These are phyloP conservation scores for Gossypioides kirkii DNA, from an alignment of 345 rosid species.

Conservation along the genomic window DNA sequence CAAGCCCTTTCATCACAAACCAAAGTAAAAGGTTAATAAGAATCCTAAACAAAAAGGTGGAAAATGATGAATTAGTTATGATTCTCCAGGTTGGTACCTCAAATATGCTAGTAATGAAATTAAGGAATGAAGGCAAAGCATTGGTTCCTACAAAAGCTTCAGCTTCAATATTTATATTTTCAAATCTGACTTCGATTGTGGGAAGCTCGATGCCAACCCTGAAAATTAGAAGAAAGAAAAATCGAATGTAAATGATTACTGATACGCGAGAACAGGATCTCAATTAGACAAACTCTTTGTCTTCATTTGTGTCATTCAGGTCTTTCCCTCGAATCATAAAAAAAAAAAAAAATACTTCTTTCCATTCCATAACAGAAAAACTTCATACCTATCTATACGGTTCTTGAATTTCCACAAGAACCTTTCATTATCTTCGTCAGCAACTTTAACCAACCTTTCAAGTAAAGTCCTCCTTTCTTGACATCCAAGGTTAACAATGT, in stretches of 20 bases:
- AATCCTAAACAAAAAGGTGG: background rate
- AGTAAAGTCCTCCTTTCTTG: constrained; percentile 29
- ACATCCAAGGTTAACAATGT: constrained; percentile 28
- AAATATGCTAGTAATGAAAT: constrained; percentile 23
- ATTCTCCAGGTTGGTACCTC: constrained; percentile 32
- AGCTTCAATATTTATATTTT: constrained; percentile 43
- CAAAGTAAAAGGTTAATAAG: background rate
- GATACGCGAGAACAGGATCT: background rate
- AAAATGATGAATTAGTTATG: no score
- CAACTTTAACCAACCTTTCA: constrained; percentile 29
- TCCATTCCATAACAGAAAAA: background rate
- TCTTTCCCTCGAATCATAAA: background rate
- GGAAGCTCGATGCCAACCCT: constrained; percentile 52
- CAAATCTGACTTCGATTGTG: constrained; percentile 47
- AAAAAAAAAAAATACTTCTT: background rate
- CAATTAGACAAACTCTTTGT: no score
- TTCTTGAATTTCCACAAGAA: constrained; percentile 31
- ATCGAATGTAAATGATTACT: background rate
- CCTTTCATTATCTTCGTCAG: constrained; percentile 42
- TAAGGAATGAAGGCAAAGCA: constrained; percentile 36
- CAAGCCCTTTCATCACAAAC: background rate
- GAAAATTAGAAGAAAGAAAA: background rate
- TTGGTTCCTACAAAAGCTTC: constrained; percentile 41
- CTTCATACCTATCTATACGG: constrained; percentile 27
- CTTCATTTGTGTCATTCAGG: no score